Percentiles rank a stretch among this genome's conserved stretches.
Conservation (phyloP, 1,284 basidiomycete species). For the Volvariella volvacea region DNA sequence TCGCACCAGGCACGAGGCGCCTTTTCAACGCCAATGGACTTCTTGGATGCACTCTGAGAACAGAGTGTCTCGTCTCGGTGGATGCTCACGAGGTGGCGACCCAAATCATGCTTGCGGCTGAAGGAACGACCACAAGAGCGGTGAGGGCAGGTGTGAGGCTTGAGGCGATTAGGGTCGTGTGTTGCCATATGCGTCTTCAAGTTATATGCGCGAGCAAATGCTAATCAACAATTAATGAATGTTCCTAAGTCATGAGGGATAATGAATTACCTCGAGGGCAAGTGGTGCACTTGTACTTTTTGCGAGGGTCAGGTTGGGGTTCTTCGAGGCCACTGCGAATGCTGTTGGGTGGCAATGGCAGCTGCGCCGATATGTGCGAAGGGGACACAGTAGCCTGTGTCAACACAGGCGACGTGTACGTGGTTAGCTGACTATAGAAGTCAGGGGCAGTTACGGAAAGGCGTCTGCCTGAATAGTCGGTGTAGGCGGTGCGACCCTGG, state of each 20-base stretch:
- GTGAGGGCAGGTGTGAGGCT: constrained; percentile 81
- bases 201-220: constrained; percentile 87
- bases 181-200: constrained; percentile 88
- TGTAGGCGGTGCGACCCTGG: constrained; percentile 46
- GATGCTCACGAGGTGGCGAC: constrained; percentile 80
- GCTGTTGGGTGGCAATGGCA: constrained; percentile 36
- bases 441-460: constrained; percentile 42
- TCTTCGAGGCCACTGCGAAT: constrained; percentile 26
- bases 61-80: constrained; percentile 62
- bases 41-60: constrained; percentile 30
- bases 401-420: constrained; percentile 20
- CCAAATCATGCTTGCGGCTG: constrained; percentile 85
- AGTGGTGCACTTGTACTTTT: constrained; percentile 66
- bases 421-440: constrained; percentile 43
- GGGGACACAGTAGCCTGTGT: constrained; percentile 46
- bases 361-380: constrained; percentile 43
- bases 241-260: constrained; percentile 1
- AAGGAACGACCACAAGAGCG: constrained; percentile 79
- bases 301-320: constrained; percentile 54
- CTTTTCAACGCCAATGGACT: constrained; percentile 55
- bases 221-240: constrained; percentile 26
- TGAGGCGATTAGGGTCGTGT: constrained; percentile 80
- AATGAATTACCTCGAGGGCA: constrained; percentile 63
- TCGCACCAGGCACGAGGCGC: constrained; percentile 66
- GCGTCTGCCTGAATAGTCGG: constrained; percentile 52